Percentiles rank a stretch among this genome's conserved stretches.
These are phyloP conservation scores for Phytophthora macrochlamydospora DNA, from an alignment of 352 stramenopile genomes.

Conservation along the genomic window DNA sequence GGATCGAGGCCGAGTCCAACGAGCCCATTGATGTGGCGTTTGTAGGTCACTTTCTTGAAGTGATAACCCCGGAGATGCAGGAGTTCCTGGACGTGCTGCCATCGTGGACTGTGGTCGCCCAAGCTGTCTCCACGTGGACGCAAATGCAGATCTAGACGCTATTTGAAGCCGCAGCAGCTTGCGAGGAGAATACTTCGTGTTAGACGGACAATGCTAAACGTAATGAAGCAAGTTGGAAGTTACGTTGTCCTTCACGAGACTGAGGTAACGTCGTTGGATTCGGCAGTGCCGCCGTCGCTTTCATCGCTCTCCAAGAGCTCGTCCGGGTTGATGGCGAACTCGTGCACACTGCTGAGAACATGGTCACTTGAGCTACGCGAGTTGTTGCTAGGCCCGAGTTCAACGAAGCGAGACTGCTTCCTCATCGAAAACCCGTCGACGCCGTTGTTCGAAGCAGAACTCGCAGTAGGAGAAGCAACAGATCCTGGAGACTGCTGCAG, in stretches of 20 bases:
- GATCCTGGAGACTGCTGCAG: conserved; percentile 4
- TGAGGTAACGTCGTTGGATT: not conserved
- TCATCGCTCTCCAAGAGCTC: conserved; percentile 37
- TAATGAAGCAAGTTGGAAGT: no score
- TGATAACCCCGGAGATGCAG: conserved; percentile 50
- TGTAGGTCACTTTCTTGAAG: conserved; percentile 73
- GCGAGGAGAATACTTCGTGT: no score
- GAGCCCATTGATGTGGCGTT: conserved; percentile 60
- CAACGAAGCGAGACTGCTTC: conserved; percentile 13
- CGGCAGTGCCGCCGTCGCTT: conserved; percentile 18
- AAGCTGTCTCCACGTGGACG: conserved; percentile 64
- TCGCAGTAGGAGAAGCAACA: not conserved
- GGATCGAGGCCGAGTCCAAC: conserved; percentile 66
- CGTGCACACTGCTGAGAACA: conserved; percentile 8
- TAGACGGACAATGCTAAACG: no score
- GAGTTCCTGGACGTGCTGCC: conserved; percentile 52
- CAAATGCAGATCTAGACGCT: conserved; percentile 59
- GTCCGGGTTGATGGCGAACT: conserved; percentile 32
- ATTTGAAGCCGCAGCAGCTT: no score
- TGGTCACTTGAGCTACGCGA: conserved; percentile 1
- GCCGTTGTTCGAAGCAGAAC: not conserved
- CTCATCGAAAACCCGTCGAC: conserved; percentile 7
- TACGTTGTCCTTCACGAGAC: no score
- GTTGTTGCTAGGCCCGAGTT: conserved; percentile 15
- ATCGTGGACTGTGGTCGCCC: conserved; percentile 47